Evolutionary conservation across 176 grass and related monocot species (phyloP).

Genomic region (Poa annua): DNA sequence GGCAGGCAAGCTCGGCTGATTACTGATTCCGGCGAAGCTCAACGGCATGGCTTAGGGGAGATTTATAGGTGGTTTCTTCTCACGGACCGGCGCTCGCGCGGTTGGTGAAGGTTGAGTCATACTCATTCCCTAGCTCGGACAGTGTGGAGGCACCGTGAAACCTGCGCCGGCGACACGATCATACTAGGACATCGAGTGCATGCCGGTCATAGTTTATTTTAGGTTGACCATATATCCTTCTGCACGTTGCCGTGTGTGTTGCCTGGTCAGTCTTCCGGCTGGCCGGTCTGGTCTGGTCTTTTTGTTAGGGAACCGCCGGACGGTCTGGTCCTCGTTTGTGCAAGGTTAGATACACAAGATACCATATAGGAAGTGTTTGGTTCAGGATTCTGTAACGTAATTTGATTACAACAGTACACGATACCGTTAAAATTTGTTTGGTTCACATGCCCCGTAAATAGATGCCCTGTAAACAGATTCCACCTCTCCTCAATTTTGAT

Average conservation of each 20-base stretch:
- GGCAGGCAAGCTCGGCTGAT: background rate
- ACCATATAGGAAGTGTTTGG: no score
- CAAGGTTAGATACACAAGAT: conserved; percentile 5
- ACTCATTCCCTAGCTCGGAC: background rate
- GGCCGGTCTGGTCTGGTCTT: no score
- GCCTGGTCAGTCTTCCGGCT: background rate
- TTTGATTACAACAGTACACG: no score
- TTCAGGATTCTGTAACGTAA: no score
- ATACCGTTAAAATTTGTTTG: no score
- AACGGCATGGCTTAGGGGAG: background rate
- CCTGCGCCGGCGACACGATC: background rate
- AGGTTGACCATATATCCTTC: no score
- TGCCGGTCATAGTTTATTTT: conserved; percentile 2
- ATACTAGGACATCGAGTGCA: background rate
- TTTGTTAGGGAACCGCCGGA: no score
- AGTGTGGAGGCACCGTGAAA: no score
- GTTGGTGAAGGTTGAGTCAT: conserved; percentile 49
- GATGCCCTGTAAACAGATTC: no score
- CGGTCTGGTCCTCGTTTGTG: background rate
- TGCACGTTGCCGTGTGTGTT: background rate
- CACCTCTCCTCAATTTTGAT: no score
- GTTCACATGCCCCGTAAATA: no score
- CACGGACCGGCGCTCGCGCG: background rate
- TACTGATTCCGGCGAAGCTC: background rate
- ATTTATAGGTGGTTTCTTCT: conserved; percentile 53